Conservation (phyloP, 2,329 filamentous ascomycete species). For the Sporothrix schenckii region DNA sequence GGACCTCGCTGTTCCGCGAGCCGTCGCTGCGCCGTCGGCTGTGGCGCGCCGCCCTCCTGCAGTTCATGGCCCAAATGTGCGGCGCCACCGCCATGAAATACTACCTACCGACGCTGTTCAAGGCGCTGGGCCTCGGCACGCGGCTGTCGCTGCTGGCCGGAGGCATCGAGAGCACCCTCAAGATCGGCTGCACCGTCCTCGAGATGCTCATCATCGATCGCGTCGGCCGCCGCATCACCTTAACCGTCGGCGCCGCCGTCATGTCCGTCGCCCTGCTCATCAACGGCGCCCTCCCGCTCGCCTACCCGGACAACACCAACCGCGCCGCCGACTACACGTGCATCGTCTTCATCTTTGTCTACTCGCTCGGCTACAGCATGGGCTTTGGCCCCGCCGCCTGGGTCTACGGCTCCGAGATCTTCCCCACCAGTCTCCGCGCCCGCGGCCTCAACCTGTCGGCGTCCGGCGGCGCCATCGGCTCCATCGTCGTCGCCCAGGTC, state of each 20-base stretch:
- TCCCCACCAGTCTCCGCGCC: conserved; percentile 60
- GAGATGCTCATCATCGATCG: conserved; percentile 61
- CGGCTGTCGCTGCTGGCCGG: conserved; percentile 56
- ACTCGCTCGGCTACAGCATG: conserved; percentile 60
- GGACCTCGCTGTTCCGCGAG: conserved; percentile 55
- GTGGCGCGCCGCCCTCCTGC: conserved; percentile 60
- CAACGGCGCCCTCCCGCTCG: conserved; percentile 56
- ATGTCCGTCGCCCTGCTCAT: conserved; percentile 59
- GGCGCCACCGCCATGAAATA: conserved; percentile 64
- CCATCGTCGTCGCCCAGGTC: conserved; percentile 57
- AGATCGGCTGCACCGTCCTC: conserved; percentile 59
- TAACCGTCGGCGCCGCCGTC: conserved; percentile 53
- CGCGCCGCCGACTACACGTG: conserved; percentile 54
- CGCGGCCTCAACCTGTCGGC: conserved; percentile 60
- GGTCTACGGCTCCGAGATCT: conserved; percentile 65
- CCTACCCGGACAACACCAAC: conserved; percentile 55
- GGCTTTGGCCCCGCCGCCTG: conserved; percentile 61
- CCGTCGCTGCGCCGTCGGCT: conserved; percentile 54
- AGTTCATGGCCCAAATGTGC: conserved; percentile 64
- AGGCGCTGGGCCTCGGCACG: conserved; percentile 53
- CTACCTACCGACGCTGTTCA: conserved; percentile 59
- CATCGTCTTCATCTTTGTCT: conserved; percentile 61
- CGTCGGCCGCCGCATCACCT: conserved; percentile 53
- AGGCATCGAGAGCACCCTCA: conserved; percentile 60
- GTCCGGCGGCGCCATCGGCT: conserved; percentile 58